phyloP scores from a whole-genome alignment of 2,329 filamentous ascomycete genomes.

The Dactylella cylindrospora region DNA sequence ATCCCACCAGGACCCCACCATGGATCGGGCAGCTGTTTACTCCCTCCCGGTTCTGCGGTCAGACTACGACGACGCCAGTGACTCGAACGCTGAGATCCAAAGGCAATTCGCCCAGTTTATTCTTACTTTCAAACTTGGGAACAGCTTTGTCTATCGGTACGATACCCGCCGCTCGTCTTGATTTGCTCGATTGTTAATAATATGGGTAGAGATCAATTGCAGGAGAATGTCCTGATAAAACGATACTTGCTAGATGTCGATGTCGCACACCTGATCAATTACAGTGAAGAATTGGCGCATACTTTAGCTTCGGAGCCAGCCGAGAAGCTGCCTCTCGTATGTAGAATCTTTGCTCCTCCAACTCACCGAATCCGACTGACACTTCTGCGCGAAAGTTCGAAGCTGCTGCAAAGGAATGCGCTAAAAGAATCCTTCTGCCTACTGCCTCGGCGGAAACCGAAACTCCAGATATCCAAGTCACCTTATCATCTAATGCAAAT shows the following conservation, averaged over 20 bases:
- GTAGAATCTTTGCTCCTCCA: no score
- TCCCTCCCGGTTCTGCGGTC: slow-evolving; percentile 72
- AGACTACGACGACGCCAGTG: slow-evolving; percentile 65
- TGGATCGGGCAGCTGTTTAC: slow-evolving; percentile 89
- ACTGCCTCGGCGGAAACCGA: slow-evolving; percentile 62
- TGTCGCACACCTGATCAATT: slow-evolving; percentile 91
- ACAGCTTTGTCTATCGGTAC: slow-evolving; percentile 90
- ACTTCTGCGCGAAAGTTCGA: slow-evolving; percentile 68
- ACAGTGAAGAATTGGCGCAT: slow-evolving; percentile 92
- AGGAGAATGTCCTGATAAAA: slow-evolving; percentile 90
- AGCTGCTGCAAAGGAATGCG: slow-evolving; percentile 82
- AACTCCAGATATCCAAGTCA: slow-evolving; percentile 91
- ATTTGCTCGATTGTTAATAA: slow-evolving; percentile 47
- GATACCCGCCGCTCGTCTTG: slow-evolving; percentile 36
- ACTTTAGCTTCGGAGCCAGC: slow-evolving; percentile 83
- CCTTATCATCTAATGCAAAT: slow-evolving; percentile 87
- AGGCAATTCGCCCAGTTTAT: slow-evolving; percentile 85
- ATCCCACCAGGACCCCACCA: slow-evolving; percentile 53
- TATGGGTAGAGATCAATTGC: slow-evolving; percentile 75
- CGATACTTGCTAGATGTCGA: slow-evolving; percentile 96
- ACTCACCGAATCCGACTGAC: background rate
- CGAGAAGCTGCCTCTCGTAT: slow-evolving; percentile 86
- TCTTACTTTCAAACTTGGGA: slow-evolving; percentile 89
- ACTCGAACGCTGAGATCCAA: slow-evolving; percentile 72
- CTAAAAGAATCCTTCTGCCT: slow-evolving; percentile 88